Percentiles rank a stretch among this genome's conserved stretches.
Conservation (phyloP, 1,284 basidiomycete species). For the Fistulina hepatica region DNA sequence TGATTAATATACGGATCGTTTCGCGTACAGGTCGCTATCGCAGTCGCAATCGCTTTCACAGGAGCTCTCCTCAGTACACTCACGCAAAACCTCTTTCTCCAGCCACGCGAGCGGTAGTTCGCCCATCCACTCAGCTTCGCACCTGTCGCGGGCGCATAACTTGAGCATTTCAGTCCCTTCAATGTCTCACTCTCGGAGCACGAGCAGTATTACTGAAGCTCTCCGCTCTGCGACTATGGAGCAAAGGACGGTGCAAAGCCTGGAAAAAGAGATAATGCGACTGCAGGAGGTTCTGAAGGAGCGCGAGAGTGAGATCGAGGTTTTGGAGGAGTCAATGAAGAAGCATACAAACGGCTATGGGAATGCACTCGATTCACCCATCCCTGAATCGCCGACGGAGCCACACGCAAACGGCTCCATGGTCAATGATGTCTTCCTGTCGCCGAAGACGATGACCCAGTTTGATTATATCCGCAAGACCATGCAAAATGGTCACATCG, state of each 20-base stretch:
- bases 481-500: slow-evolving; percentile 36
- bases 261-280: slow-evolving; percentile 89
- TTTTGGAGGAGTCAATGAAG: slow-evolving; percentile 60
- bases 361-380: slow-evolving; percentile 14
- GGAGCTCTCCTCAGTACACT: slow-evolving; percentile 86
- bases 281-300: slow-evolving; percentile 82
- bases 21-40: slow-evolving; percentile 56
- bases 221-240: slow-evolving; percentile 26
- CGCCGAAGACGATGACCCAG: slow-evolving; percentile 56
- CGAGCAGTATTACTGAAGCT: no score
- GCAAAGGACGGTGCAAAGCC: slow-evolving; percentile 68
- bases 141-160: slow-evolving; percentile 24
- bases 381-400: slow-evolving; percentile 9
- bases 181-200: slow-evolving; percentile 43
- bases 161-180: slow-evolving; percentile 28
- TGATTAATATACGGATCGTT: slow-evolving; percentile 12
- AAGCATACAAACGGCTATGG: slow-evolving; percentile 27
- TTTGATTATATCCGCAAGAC: slow-evolving; percentile 61
- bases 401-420: slow-evolving; percentile 9
- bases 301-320: slow-evolving; percentile 75
- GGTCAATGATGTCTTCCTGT: slow-evolving; percentile 31
- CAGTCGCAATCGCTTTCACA: slow-evolving; percentile 89
- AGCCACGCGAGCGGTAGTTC: slow-evolving; percentile 60
- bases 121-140: slow-evolving; percentile 40
- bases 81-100: slow-evolving; percentile 68